These are phyloP conservation scores for Fragaria vesca DNA, from an alignment of 306 rosid genomes.

Conservation along the genomic window DNA sequence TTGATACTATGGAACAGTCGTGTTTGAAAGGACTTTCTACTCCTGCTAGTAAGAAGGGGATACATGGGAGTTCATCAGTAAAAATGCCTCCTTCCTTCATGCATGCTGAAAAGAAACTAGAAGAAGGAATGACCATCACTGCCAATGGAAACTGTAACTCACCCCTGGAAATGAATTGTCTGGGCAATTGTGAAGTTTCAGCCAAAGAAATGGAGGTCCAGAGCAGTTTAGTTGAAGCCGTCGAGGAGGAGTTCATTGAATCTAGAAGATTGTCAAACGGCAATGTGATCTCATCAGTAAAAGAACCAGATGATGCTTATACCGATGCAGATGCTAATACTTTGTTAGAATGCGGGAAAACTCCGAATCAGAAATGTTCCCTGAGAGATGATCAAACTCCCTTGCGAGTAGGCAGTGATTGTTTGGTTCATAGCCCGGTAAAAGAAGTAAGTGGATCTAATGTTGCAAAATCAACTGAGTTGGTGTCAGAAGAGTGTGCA, in stretches of 20 bases:
- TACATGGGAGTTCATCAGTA: slow-evolving; percentile 26
- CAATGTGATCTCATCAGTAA: slow-evolving; percentile 22
- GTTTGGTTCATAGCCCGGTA: slow-evolving; percentile 22
- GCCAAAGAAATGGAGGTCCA: slow-evolving; percentile 29
- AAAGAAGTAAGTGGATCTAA: neutral
- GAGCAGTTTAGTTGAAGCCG: slow-evolving; percentile 23
- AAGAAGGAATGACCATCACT: slow-evolving; percentile 25
- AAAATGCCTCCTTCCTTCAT: slow-evolving; percentile 18
- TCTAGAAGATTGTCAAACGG: slow-evolving; percentile 8
- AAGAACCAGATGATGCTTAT: slow-evolving; percentile 30
- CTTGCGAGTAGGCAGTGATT: slow-evolving; percentile 27
- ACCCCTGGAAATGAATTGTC: slow-evolving; percentile 19
- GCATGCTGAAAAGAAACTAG: slow-evolving; percentile 28
- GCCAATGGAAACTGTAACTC: slow-evolving; percentile 32
- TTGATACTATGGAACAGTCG: slow-evolving; percentile 41
- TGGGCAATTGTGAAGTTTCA: slow-evolving; percentile 29
- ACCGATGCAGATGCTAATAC: slow-evolving; percentile 23
- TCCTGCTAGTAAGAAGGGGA: slow-evolving; percentile 28
- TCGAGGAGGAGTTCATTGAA: slow-evolving; percentile 24
- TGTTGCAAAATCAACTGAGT: slow-evolving; percentile 9
- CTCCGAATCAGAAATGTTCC: slow-evolving; percentile 24
- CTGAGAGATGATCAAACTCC: slow-evolving; percentile 25
- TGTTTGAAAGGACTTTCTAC: slow-evolving; percentile 38
- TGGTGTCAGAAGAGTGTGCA: slow-evolving; percentile 23
- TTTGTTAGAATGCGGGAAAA: slow-evolving; percentile 23